A percentile compares a stretch with the other conserved stretches of the same genome.
These are phyloP conservation scores for Globisporangium camurandrum DNA, from an alignment of 352 stramenopile species.

Conservation along the genomic window DNA sequence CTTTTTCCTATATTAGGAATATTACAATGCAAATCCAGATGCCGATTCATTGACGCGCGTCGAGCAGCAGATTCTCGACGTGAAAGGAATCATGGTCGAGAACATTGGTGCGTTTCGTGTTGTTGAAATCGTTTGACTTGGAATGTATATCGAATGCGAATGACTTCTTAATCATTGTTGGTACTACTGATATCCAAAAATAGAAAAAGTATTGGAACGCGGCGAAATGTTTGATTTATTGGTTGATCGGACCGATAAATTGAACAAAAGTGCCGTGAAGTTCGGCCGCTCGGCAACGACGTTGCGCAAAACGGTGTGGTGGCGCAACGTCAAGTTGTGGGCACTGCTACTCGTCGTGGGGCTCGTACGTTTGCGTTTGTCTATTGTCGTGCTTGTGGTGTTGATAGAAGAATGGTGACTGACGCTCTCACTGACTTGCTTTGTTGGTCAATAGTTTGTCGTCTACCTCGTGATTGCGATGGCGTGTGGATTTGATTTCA, in stretches of 20 bases:
- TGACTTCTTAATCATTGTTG: too few relatives aligned
- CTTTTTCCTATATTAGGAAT: conserved; percentile 30
- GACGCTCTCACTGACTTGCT: neutral
- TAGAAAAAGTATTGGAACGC: conserved; percentile 96
- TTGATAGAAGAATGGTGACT: neutral
- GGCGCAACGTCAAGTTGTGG: conserved; percentile 86
- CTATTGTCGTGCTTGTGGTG: neutral
- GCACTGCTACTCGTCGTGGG: conserved; percentile 65
- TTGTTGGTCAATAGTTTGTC: conserved; percentile 49
- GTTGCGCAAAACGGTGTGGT: conserved; percentile 86
- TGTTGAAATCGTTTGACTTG: too few relatives aligned
- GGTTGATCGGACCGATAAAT: conserved; percentile 90
- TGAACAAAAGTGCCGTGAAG: conserved; percentile 96
- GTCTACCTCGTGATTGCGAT: conserved; percentile 84
- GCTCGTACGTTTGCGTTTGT: conserved; percentile 25
- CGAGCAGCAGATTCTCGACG: conserved; percentile 95
- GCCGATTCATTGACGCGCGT: conserved; percentile 90
- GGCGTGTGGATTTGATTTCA: conserved; percentile 83
- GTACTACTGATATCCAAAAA: too few relatives aligned
- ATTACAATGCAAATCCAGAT: conserved; percentile 84
- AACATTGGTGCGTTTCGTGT: conserved; percentile 93
- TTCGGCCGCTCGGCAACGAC: conserved; percentile 91
- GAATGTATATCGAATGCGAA: too few relatives aligned
- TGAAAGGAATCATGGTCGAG: conserved; percentile 98
- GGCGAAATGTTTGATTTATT: conserved; percentile 98